A percentile compares a stretch with the other conserved stretches of the same genome.
Conservation (phyloP, 192 early-diverging fungal species). For the Coemansia aciculifera region DNA sequence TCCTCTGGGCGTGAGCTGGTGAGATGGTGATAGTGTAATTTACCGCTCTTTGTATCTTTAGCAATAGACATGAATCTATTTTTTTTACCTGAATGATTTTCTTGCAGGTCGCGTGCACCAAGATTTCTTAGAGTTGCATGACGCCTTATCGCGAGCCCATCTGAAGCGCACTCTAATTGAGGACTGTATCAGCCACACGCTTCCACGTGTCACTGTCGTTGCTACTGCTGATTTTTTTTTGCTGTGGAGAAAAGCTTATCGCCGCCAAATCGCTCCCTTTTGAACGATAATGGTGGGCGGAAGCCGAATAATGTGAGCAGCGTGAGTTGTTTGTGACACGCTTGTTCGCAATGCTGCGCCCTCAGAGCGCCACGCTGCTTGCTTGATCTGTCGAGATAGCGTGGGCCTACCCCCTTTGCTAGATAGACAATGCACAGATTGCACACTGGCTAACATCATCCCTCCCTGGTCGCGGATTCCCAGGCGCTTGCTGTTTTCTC, state of each 20-base stretch:
- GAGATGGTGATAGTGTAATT: constrained; percentile 61
- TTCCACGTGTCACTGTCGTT: background rate
- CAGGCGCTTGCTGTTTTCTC: background rate
- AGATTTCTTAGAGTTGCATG: background rate
- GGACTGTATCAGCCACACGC: background rate
- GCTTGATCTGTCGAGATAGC: background rate
- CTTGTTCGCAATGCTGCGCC: background rate
- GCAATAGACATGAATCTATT: background rate
- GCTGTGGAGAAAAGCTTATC: constrained; percentile 1
- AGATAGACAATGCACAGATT: background rate
- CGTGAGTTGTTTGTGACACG: background rate
- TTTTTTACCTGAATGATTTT: background rate
- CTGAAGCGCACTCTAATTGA: background rate
- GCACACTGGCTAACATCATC: background rate
- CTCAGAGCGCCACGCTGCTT: background rate
- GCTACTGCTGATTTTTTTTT: background rate
- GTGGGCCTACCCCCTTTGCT: background rate
- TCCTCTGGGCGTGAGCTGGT: constrained; percentile 86
- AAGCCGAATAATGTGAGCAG: background rate
- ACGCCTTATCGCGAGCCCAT: background rate
- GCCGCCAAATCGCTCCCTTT: background rate
- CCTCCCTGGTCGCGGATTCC: background rate
- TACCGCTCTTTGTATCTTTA: background rate
- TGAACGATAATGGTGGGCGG: background rate
- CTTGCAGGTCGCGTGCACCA: background rate